Evolutionary conservation across 192 early-diverging fungal species (phyloP).

Genomic region (Umbelopsis ramanniana): DNA sequence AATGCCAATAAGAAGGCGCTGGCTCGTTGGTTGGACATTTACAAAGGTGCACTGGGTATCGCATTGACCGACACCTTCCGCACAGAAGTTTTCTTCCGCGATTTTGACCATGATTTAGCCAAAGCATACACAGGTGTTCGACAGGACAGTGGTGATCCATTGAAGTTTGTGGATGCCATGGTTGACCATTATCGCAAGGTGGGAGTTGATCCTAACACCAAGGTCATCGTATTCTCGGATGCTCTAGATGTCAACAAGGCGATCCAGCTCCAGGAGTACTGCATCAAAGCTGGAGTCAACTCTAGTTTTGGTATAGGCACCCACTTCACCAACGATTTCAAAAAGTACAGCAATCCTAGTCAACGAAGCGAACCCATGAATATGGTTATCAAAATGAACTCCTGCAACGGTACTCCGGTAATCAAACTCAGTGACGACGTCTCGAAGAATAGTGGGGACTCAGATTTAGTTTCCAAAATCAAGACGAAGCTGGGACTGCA

Average conservation of each 20-base stretch:
- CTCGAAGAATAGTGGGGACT: conserved; percentile 64
- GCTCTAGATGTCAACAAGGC: conserved; percentile 57
- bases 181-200: conserved; percentile 57
- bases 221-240: conserved; percentile 75
- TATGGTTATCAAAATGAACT: conserved; percentile 76
- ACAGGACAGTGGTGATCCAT: conserved; percentile 77
- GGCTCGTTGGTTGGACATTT: conserved; percentile 62
- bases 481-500: conserved; percentile 45
- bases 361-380: conserved; percentile 59
- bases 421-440: conserved; percentile 75
- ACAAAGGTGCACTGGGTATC: conserved; percentile 58
- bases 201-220: conserved; percentile 63
- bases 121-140: conserved; percentile 60
- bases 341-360: conserved; percentile 31
- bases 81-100: conserved; percentile 63
- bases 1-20: conserved; percentile 65
- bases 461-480: conserved; percentile 51
- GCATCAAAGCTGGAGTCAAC: conserved; percentile 49
- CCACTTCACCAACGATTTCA: conserved; percentile 75
- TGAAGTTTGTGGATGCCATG: conserved; percentile 60
- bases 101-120: conserved; percentile 60
- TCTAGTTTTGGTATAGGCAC: conserved; percentile 77
- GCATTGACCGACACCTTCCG: conserved; percentile 80
- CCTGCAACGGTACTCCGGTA: conserved; percentile 58
- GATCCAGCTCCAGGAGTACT: conserved; percentile 51